phyloP scores from a whole-genome alignment of 2,329 filamentous ascomycete species.

The Alternaria ventricosa region DNA sequence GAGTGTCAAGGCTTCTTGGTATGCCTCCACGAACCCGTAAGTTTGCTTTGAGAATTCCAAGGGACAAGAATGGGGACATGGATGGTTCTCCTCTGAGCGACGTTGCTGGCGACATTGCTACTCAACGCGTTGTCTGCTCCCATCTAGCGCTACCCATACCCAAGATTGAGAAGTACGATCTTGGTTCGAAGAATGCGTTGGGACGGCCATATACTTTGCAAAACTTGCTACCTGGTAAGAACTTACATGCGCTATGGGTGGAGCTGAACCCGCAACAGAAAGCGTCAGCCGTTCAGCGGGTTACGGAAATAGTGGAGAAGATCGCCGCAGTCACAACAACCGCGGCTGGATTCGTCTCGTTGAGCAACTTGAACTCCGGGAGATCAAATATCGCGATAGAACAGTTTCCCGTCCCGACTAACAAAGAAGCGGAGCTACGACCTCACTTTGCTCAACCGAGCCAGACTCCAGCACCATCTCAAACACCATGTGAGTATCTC shows the following conservation, averaged over 20 bases:
- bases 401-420: not conserved
- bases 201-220: slow-evolving; percentile 4
- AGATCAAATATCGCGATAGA: not conserved
- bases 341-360: not conserved
- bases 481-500: slow-evolving; percentile 1
- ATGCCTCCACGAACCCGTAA: not conserved
- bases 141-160: not conserved
- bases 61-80: not conserved
- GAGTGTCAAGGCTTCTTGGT: not conserved
- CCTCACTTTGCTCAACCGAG: not conserved
- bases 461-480: not conserved
- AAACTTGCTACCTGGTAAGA: not conserved
- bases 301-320: slow-evolving; percentile 1
- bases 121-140: not conserved
- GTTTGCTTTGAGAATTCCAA: not conserved
- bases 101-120: not conserved
- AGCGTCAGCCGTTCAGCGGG: not conserved
- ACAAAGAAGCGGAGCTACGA: too few species aligned
- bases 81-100: not conserved
- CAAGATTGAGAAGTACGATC: not conserved
- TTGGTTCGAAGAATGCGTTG: not conserved
- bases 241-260: not conserved
- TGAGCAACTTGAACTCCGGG: not conserved
- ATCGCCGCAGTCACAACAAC: slow-evolving; percentile 1
- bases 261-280: not conserved